A percentile compares a stretch with the other conserved stretches of the same genome.
Conservation (phyloP, 2,329 filamentous ascomycete species). For the Sporothrix pseudoabietina region DNA sequence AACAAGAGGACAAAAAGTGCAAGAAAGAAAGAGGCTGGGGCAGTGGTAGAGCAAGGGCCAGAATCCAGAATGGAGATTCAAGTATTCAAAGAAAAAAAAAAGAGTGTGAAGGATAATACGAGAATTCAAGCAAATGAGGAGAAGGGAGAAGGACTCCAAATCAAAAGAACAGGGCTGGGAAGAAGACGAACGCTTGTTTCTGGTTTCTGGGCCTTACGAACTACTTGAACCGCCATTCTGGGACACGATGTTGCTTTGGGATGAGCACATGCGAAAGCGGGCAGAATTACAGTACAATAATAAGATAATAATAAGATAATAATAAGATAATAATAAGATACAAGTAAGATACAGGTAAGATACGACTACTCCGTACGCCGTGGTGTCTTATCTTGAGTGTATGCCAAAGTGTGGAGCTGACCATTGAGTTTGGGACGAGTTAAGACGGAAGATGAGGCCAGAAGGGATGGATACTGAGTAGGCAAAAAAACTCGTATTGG, state of each 20-base stretch:
- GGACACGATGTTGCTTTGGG: conserved; percentile 12
- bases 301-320: no score
- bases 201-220: not conserved
- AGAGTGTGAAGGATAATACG: conserved; percentile 1
- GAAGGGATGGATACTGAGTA: no score
- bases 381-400: not conserved
- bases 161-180: not conserved
- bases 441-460: no score
- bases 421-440: not conserved
- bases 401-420: not conserved
- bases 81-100: not conserved
- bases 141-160: not conserved
- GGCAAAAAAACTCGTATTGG: conserved; percentile 21
- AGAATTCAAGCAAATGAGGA: not conserved
- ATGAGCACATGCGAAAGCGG: not conserved
- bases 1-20: not conserved
- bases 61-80: not conserved
- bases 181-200: not conserved
- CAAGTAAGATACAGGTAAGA: no score
- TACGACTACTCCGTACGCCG: not conserved
- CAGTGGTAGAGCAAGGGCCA: conserved; percentile 4
- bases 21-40: conserved; percentile 15
- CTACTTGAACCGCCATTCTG: not conserved
- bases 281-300: not conserved
- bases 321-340: not conserved